phyloP scores from a whole-genome alignment of 1,139 yeast species.

The Geotrichum aggregatum region DNA sequence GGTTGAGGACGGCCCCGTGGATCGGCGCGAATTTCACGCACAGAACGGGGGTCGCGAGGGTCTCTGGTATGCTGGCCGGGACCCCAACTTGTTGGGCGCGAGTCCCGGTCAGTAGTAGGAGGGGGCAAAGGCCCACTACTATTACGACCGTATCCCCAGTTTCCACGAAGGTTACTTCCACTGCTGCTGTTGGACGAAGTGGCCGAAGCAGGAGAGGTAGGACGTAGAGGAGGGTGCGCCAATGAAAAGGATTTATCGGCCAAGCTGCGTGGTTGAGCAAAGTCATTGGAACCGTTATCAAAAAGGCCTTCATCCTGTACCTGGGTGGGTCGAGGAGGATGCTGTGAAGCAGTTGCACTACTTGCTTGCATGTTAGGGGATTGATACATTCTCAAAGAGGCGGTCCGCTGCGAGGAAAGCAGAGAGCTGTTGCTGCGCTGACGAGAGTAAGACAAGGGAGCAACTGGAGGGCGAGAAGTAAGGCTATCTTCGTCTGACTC shows the following conservation, averaged over 20 bases:
- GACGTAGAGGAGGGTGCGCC: constrained; percentile 2
- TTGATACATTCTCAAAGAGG: neutral
- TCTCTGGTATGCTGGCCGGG: neutral
- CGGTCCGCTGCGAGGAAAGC: constrained; percentile 3
- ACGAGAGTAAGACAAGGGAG: neutral
- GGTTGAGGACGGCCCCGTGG: neutral
- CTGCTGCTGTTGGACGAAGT: constrained; percentile 9
- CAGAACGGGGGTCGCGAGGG: neutral
- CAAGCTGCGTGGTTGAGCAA: neutral
- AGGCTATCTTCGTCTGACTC: constrained; percentile 10
- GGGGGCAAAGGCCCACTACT: neutral
- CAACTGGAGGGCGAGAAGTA: constrained; percentile 1
- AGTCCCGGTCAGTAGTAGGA: neutral
- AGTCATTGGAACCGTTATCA: constrained; percentile 9
- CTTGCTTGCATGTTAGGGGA: constrained; percentile 9
- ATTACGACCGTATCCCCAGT: constrained; percentile 11
- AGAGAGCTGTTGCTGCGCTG: neutral
- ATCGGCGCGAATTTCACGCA: neutral
- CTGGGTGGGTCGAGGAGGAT: constrained; percentile 4
- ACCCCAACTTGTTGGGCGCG: constrained; percentile 8
- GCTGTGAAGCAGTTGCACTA: constrained; percentile 6
- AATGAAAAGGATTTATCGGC: constrained; percentile 4
- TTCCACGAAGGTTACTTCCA: constrained; percentile 6
- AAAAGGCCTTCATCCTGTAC: constrained; percentile 14
- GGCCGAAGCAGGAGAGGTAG: neutral